These are phyloP conservation scores for Spiraea crenata DNA, from an alignment of 331 rosid genomes.

Conservation along the genomic window DNA sequence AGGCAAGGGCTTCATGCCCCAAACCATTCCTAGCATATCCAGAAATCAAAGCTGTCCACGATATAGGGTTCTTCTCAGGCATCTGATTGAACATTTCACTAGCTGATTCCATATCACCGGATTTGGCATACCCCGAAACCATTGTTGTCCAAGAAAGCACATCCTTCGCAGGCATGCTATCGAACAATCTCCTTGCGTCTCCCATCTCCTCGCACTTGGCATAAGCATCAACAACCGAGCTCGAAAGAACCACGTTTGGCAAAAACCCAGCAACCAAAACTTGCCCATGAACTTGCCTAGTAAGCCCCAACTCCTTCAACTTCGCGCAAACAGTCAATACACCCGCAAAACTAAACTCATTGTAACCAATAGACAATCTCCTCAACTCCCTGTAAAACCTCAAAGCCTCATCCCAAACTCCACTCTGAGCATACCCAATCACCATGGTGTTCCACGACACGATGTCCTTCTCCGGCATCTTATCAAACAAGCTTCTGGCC, in stretches of 20 bases:
- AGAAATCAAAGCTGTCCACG: conserved; percentile 71
- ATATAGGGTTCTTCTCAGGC: conserved; percentile 66
- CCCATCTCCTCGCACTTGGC: conserved; percentile 64
- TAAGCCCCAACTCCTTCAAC: conserved; percentile 46
- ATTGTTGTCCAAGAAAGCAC: conserved; percentile 69
- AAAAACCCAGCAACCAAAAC: conserved; percentile 63
- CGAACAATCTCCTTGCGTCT: conserved; percentile 59
- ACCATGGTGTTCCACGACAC: conserved; percentile 85
- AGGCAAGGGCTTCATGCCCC: conserved; percentile 66
- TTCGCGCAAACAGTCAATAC: conserved; percentile 70
- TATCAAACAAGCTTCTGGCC: conserved; percentile 51
- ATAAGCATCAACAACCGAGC: conserved; percentile 71
- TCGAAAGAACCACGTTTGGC: conserved; percentile 60
- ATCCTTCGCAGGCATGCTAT: conserved; percentile 55
- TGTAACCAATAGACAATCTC: conserved; percentile 48
- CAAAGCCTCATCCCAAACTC: conserved; percentile 50
- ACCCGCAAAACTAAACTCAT: conserved; percentile 68
- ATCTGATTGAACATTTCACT: conserved; percentile 53
- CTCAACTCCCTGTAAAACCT: conserved; percentile 51
- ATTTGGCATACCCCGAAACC: conserved; percentile 67
- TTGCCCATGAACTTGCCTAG: conserved; percentile 80
- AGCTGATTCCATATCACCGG: conserved; percentile 63
- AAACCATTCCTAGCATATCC: conserved; percentile 63
- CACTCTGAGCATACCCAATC: conserved; percentile 59
- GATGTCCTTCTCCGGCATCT: conserved; percentile 59